Evolutionary conservation across 345 rosid species (phyloP), one percentile per base, ranked within the genome.

Genomic region (Eucalyptus decipiens): DNA sequence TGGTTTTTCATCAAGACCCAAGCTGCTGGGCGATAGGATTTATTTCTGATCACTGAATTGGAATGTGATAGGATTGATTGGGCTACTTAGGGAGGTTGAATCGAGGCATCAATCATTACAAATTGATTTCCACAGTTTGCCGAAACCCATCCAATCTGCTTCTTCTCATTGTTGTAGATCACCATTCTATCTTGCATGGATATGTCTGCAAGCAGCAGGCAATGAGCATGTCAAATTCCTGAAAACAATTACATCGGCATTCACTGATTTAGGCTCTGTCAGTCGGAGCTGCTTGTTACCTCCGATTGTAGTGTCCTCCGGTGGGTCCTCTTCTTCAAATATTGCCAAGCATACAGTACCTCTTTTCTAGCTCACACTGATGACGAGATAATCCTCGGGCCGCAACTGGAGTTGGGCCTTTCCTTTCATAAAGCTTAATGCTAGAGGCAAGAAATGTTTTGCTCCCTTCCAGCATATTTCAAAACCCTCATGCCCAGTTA

Each of bases 401-500:
- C 92, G 94, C 67, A 58, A 58, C 6, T 58, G 7, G 30, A 58
- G 65, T 23, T 24, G 30, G n/a, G 28, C 14, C 26, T 23, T 58
- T 58, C 65, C 30, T 58, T 58, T 58, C 65, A 24, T 58, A 58
- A 58, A 58, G 28, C 65, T 58, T 10, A 58, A 58, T 24, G 30
- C 65, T 23, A 58, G 26, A 58, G 65, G n/a, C n/a, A 9, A 12
- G 88, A 94, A 87, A 47, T 93, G 94, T 87, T 94, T 95, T 58
- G n/a, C 65, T 80, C 93, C 97, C 94, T 95, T 96, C 99, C 99
- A 97, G 93, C 99, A 97, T 85, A 96, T 87, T 3, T 97, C 5
- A 9, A 54, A 23, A 54, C 26, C 5, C 60, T 19, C 2, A 5
- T 54, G 26, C 60, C 3, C 60, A 54, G 5, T 9, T 58, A 24